phyloP scores from a whole-genome alignment of 2,329 filamentous ascomycete genomes.

The Monilinia vaccinii-corymbosi region DNA sequence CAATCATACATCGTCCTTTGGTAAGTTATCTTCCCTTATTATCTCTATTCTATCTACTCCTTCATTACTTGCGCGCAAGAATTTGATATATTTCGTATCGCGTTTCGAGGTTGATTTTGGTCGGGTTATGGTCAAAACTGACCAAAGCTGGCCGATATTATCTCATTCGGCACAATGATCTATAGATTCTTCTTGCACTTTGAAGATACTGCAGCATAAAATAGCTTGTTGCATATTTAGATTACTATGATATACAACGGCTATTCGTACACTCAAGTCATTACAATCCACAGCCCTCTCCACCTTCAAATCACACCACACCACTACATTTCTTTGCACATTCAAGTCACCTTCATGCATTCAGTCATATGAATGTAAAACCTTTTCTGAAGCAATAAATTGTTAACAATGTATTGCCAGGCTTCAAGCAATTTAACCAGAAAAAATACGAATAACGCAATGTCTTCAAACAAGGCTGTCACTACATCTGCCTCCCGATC shows the following conservation, averaged over 20 bases:
- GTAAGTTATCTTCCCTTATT: background rate
- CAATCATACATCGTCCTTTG: background rate
- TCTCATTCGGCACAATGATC: background rate
- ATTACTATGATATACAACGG: background rate
- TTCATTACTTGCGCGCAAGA: background rate
- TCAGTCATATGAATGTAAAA: background rate
- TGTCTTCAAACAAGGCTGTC: background rate
- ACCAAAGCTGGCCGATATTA: background rate
- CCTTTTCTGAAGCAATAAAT: background rate
- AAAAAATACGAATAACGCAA: background rate
- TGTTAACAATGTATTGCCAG: background rate
- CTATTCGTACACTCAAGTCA: background rate
- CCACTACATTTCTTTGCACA: background rate
- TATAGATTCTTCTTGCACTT: background rate
- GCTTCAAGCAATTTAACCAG: too few relatives aligned
- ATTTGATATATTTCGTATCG: background rate
- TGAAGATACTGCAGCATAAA: background rate
- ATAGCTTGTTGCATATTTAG: background rate
- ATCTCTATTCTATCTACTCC: background rate
- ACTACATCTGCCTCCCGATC: too few relatives aligned
- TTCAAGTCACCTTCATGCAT: background rate
- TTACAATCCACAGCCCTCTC: background rate
- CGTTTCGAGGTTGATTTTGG: background rate
- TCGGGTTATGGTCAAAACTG: background rate
- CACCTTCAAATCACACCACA: too few relatives aligned